Evolutionary conservation across 495 filamentous ascomycete species (phyloP).

Genomic region (Amphirosellinia nigrospora): DNA sequence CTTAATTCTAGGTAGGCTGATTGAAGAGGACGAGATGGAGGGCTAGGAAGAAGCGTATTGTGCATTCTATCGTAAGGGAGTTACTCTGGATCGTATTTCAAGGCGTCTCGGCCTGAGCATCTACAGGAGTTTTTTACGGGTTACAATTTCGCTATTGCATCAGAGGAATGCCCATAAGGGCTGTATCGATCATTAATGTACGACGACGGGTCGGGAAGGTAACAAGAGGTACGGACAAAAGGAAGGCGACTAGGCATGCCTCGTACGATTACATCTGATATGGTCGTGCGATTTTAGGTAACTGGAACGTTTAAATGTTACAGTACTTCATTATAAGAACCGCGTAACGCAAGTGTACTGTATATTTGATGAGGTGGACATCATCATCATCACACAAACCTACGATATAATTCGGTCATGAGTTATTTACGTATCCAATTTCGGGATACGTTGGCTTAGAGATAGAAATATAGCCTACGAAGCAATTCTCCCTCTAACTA

Average conservation of each 20-base stretch:
- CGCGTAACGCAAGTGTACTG: background rate
- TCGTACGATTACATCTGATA: conserved; percentile 8
- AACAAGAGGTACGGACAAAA: background rate
- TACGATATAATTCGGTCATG: background rate
- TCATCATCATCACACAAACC: background rate
- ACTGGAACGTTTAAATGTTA: background rate
- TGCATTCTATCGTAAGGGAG: conserved; percentile 8
- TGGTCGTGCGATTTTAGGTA: background rate
- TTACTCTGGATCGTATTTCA: conserved; percentile 21
- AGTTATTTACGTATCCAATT: background rate
- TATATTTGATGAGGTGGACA: background rate
- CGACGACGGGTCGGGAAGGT: background rate
- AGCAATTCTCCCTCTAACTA: background rate
- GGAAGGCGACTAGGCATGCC: background rate
- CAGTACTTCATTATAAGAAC: background rate
- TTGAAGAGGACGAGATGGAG: conserved; percentile 64
- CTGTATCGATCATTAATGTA: background rate
- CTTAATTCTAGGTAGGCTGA: conserved; percentile 80
- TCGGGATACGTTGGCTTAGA: background rate
- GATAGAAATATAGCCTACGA: background rate
- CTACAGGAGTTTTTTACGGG: conserved; percentile 22
- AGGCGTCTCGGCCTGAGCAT: conserved; percentile 28
- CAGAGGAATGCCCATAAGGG: background rate
- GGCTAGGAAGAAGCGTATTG: conserved; percentile 26
- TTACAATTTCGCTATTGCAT: background rate